These are phyloP conservation scores for Symbiodinium natans DNA, from an alignment of 73 alveolate species.

Conservation along the genomic window DNA sequence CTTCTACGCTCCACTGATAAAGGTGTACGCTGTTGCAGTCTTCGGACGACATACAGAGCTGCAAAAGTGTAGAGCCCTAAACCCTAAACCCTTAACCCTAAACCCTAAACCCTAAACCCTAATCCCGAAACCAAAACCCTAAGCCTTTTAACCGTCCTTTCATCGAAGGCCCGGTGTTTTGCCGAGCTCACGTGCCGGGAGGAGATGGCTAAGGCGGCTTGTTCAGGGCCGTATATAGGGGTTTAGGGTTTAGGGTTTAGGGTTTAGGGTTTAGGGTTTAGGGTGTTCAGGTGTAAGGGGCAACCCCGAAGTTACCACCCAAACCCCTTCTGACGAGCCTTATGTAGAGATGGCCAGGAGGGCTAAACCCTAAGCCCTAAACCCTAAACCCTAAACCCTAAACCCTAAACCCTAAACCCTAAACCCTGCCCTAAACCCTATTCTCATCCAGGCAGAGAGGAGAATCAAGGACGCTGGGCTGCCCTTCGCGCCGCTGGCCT, in stretches of 20 bases:
- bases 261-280: too few relatives aligned
- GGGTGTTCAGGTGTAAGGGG: background rate
- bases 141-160: too few relatives aligned
- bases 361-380: background rate
- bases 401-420: too few relatives aligned
- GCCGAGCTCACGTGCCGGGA: background rate
- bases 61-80: too few relatives aligned
- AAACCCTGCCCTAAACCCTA: background rate
- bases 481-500: background rate
- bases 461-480: background rate
- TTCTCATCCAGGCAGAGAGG: background rate
- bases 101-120: too few relatives aligned
- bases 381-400: background rate
- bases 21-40: too few relatives aligned
- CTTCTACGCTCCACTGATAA: too few relatives aligned
- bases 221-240: background rate
- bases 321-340: background rate
- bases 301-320: background rate
- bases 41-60: too few relatives aligned
- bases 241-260: background rate
- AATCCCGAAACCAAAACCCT: background rate
- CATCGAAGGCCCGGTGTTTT: background rate
- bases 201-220: background rate
- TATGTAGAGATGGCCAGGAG: background rate
- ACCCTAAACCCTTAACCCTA: background rate